Evolutionary conservation across 2,329 filamentous ascomycete genomes (phyloP).

Genomic region (Gaeumannomyces sp.): DNA sequence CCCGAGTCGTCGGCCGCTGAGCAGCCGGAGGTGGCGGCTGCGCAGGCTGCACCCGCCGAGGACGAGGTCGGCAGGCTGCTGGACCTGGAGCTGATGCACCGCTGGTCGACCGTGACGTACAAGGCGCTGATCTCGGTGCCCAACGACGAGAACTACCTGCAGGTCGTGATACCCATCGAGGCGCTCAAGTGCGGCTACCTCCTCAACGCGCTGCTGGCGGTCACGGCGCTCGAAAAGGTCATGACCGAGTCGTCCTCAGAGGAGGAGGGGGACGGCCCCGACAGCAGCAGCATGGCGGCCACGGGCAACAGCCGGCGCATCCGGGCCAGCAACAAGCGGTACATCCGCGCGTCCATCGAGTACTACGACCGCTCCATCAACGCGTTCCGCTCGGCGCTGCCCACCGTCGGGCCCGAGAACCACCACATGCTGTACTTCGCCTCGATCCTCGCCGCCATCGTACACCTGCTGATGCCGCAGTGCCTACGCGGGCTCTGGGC

Average conservation of each 20-base stretch:
- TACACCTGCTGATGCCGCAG: constrained; percentile 9
- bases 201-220: constrained; percentile 51
- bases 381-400: constrained; percentile 4
- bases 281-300: background rate
- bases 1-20: background rate
- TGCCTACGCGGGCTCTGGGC: background rate
- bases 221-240: constrained; percentile 10
- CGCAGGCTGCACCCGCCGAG: background rate
- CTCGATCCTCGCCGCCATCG: constrained; percentile 6
- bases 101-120: constrained; percentile 11
- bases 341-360: constrained; percentile 7
- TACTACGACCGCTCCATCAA: constrained; percentile 7
- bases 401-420: constrained; percentile 1
- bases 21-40: background rate
- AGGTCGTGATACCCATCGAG: constrained; percentile 6
- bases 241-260: constrained; percentile 4
- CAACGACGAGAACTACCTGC: constrained; percentile 8
- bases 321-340: background rate
- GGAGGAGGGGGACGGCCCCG: background rate
- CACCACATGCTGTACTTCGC: constrained; percentile 8
- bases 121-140: constrained; percentile 8
- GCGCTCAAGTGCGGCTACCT: constrained; percentile 7
- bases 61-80: constrained; percentile 5
- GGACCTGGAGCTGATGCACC: constrained; percentile 12
- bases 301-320: background rate